Evolutionary conservation across 116 monocot genomes (phyloP).

Genomic region (Zostera marina): DNA sequence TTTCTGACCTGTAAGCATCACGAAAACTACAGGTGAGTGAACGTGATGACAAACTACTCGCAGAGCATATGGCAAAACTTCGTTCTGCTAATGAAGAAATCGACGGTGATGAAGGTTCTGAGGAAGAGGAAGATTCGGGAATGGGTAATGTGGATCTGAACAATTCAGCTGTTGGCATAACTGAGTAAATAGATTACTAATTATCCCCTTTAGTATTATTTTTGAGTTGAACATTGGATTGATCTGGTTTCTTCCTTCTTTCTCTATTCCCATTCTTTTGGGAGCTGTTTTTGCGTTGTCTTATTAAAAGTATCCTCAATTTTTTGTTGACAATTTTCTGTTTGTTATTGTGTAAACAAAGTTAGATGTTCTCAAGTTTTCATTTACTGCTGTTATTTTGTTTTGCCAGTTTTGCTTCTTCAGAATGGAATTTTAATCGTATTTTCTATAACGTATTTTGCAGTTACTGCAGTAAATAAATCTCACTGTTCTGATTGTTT

Average conservation of each 20-base stretch:
- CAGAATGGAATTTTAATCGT: no score
- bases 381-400: no score
- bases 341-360: no score
- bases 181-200: conserved; percentile 12
- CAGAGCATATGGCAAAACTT: conserved; percentile 69
- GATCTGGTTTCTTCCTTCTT: background rate
- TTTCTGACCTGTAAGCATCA: background rate
- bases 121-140: conserved; percentile 86
- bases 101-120: conserved; percentile 60
- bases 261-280: background rate
- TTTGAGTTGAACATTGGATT: background rate
- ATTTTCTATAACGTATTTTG: no score
- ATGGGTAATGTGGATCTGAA: conserved; percentile 78
- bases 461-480: no score
- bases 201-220: background rate
- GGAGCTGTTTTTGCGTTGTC: background rate
- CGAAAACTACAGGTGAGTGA: conserved; percentile 51
- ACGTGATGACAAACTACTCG: conserved; percentile 77
- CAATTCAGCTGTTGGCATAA: conserved; percentile 25
- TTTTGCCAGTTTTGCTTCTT: no score
- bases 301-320: background rate
- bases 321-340: background rate
- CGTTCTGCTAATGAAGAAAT: conserved; percentile 56
- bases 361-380: no score
- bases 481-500: no score